A percentile compares a stretch with the other conserved stretches of the same genome.
These are phyloP conservation scores for Nemania sp. DNA, from an alignment of 2,329 filamentous ascomycete genomes.

Conservation along the genomic window DNA sequence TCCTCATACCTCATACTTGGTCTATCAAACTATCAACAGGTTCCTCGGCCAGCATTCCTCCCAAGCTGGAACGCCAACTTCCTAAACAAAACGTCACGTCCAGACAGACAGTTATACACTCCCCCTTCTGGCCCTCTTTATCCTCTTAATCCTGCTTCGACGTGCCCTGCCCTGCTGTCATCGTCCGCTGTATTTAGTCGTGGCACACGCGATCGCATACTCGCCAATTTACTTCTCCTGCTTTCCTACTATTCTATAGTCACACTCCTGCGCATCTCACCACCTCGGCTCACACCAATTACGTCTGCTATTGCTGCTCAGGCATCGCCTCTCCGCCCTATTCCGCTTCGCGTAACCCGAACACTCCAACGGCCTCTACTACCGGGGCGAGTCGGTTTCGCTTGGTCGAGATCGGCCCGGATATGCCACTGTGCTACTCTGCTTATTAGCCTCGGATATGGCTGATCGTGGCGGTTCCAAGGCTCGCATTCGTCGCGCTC, in stretches of 20 bases:
- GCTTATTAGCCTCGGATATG: slow-evolving; percentile 30
- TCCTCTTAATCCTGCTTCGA: not conserved
- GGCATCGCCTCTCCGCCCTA: not conserved
- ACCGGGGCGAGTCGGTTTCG: not conserved
- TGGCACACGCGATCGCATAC: not conserved
- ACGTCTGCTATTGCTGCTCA: not conserved
- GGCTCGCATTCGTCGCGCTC: slow-evolving; percentile 33
- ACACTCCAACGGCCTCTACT: slow-evolving; percentile 2
- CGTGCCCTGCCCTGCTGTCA: slow-evolving; percentile 1
- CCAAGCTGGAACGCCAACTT: not conserved
- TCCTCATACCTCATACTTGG: not conserved
- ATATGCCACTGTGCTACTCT: slow-evolving; percentile 26
- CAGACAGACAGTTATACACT: slow-evolving; percentile 10
- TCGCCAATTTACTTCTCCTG: not conserved
- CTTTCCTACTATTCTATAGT: slow-evolving; percentile 8
- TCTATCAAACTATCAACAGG: slow-evolving; percentile 1
- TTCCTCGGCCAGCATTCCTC: slow-evolving; percentile 21
- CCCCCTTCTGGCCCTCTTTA: slow-evolving; percentile 1
- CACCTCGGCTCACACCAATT: slow-evolving; percentile 17
- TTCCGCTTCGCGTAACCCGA: not conserved
- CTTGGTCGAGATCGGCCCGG: slow-evolving; percentile 1
- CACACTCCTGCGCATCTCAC: slow-evolving; percentile 3
- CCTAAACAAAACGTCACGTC: slow-evolving; percentile 2
- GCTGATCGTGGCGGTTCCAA: slow-evolving; percentile 27
- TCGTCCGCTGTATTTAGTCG: slow-evolving; percentile 3